Conservation (phyloP, 2,329 filamentous ascomycete species). For the Colletotrichum salicis region DNA sequence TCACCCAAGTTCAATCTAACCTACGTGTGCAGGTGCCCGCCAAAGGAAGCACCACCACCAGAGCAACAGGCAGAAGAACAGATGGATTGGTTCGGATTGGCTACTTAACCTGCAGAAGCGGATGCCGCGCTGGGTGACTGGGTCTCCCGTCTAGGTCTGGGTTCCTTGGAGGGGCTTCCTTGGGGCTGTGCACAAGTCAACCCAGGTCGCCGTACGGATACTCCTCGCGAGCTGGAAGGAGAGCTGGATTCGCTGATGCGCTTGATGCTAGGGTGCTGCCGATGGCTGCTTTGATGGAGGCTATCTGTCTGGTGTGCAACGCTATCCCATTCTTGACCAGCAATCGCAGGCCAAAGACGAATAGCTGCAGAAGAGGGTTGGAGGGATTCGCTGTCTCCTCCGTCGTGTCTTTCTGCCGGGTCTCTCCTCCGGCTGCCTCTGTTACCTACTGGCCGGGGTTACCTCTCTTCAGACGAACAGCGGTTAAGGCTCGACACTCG, state of each 20-base stretch:
- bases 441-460: neutral
- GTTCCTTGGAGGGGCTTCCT: slow-evolving; percentile 32
- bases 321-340: slow-evolving; percentile 31
- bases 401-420: neutral
- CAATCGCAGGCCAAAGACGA: slow-evolving; percentile 11
- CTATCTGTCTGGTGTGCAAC: slow-evolving; percentile 22
- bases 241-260: slow-evolving; percentile 21
- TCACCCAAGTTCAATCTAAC: slow-evolving; percentile 27
- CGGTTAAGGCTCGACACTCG: slow-evolving; percentile 13
- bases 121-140: slow-evolving; percentile 28
- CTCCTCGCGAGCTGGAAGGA: neutral
- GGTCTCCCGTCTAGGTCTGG: slow-evolving; percentile 4
- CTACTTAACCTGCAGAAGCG: slow-evolving; percentile 29
- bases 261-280: slow-evolving; percentile 25
- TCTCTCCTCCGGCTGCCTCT: neutral
- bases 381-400: neutral
- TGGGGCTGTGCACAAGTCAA: slow-evolving; percentile 35
- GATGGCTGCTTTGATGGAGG: slow-evolving; percentile 23
- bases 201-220: slow-evolving; percentile 20
- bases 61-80: slow-evolving; percentile 31
- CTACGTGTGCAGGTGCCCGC: slow-evolving; percentile 18
- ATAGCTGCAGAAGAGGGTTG: neutral
- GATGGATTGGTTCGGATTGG: slow-evolving; percentile 21
- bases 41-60: slow-evolving; percentile 24
- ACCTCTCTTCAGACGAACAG: slow-evolving; percentile 31